These are phyloP conservation scores for Phytophthora melonis DNA, from an alignment of 352 stramenopile genomes.

Conservation along the genomic window DNA sequence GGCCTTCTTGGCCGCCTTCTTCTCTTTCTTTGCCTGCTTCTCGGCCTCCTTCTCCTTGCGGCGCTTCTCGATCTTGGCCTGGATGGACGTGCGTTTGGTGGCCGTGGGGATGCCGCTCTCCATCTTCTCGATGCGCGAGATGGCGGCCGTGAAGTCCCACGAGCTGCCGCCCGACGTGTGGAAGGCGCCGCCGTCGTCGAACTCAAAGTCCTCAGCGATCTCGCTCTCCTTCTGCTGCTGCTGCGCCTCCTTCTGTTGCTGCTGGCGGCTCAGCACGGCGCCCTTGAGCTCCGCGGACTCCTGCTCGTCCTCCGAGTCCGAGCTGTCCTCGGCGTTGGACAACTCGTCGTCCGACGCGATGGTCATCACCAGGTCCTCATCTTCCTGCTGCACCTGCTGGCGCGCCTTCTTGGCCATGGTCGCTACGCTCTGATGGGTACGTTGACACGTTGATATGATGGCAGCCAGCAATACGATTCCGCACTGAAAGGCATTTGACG, in stretches of 20 bases:
- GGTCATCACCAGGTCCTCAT: constrained; percentile 89
- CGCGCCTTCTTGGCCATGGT: constrained; percentile 27
- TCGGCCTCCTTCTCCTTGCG: constrained; percentile 75
- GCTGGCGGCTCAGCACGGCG: constrained; percentile 78
- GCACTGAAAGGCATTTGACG: constrained; percentile 1
- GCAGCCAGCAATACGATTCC: constrained; percentile 30
- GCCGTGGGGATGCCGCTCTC: constrained; percentile 61
- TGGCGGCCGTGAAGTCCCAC: constrained; percentile 90
- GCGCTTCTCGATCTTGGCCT: constrained; percentile 88
- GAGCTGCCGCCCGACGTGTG: constrained; percentile 66
- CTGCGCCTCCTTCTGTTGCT: constrained; percentile 50
- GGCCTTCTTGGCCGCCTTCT: constrained; percentile 54
- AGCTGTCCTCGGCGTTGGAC: constrained; percentile 78
- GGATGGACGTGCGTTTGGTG: constrained; percentile 85
- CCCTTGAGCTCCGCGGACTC: constrained; percentile 48
- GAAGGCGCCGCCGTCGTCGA: constrained; percentile 75
- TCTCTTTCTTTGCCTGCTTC: constrained; percentile 65
- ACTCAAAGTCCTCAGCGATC: constrained; percentile 89
- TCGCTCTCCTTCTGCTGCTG: constrained; percentile 58
- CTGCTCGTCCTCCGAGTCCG: constrained; percentile 70
- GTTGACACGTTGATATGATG: not conserved
- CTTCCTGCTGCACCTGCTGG: constrained; percentile 17
- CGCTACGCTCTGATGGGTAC: not conserved
- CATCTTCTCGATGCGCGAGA: constrained; percentile 86
- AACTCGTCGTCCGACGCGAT: constrained; percentile 90